These are phyloP conservation scores for Persicaria tinctoria DNA, from an alignment of 148 eudicot genomes.

Conservation along the genomic window DNA sequence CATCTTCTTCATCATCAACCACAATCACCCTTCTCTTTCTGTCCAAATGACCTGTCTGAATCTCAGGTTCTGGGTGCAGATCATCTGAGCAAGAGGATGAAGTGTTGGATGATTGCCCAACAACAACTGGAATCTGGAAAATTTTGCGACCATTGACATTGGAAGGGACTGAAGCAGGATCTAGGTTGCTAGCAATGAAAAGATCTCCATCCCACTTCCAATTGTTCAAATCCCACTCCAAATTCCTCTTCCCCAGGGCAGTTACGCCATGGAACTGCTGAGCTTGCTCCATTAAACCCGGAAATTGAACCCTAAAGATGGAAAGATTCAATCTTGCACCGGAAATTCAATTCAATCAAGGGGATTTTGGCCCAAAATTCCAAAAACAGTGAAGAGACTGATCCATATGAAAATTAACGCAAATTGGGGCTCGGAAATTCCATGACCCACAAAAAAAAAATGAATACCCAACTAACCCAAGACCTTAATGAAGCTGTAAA, in stretches of 20 bases:
- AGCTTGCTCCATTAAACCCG: conserved; percentile 1
- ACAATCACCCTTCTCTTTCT: conserved; percentile 40
- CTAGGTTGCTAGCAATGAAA: conserved; percentile 47
- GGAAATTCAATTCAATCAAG: not conserved
- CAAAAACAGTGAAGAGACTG: not conserved
- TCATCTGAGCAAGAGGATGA: conserved; percentile 52
- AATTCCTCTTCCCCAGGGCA: conserved; percentile 41
- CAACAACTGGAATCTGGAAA: conserved; percentile 25
- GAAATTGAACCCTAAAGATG: not conserved
- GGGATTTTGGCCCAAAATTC: not conserved
- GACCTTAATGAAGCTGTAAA: not conserved
- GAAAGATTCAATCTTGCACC: not conserved
- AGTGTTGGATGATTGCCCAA: conserved; percentile 34
- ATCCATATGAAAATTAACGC: not conserved
- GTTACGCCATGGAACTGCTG: conserved; percentile 11
- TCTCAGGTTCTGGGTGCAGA: conserved; percentile 30
- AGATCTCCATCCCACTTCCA: conserved; percentile 94
- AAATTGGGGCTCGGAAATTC: not conserved
- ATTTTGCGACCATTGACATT: conserved; percentile 29
- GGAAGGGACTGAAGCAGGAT: conserved; percentile 23
- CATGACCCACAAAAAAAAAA: not conserved
- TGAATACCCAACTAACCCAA: not conserved
- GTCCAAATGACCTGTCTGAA: conserved; percentile 39
- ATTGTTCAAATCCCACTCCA: conserved; percentile 82
- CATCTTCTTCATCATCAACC: conserved; percentile 35